phyloP scores from a whole-genome alignment of 1,284 basidiomycete genomes.

The Golubevia pallescens region DNA sequence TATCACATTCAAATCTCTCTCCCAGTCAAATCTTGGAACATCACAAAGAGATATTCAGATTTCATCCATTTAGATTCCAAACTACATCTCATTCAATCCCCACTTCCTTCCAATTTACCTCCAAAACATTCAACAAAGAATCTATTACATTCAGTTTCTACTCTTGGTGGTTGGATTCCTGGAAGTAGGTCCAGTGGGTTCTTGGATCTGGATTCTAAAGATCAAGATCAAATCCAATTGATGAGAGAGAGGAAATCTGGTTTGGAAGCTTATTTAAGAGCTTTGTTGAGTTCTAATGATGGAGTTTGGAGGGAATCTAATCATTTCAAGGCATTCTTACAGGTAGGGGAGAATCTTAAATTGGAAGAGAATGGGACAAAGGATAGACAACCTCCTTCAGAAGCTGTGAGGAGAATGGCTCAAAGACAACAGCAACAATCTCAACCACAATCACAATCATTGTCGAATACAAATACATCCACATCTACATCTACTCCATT shows the following conservation, averaged over 20 bases:
- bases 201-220: too few relatives aligned
- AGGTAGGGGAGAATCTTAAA: constrained; percentile 23
- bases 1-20: constrained; percentile 44
- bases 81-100: constrained; percentile 20
- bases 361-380: neutral
- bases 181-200: constrained; percentile 4
- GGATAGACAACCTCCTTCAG: neutral
- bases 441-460: neutral
- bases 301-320: constrained; percentile 36
- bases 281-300: constrained; percentile 37
- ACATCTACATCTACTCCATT: constrained; percentile 10
- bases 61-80: constrained; percentile 43
- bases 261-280: constrained; percentile 47
- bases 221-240: constrained; percentile 1
- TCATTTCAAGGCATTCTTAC: constrained; percentile 45
- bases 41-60: constrained; percentile 53
- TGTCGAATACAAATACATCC: neutral
- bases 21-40: constrained; percentile 49
- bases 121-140: constrained; percentile 40
- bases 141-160: constrained; percentile 25
- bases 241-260: constrained; percentile 25
- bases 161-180: constrained; percentile 22
- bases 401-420: neutral
- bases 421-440: constrained; percentile 1
- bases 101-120: constrained; percentile 40